phyloP scores from a whole-genome alignment of 2,329 filamentous ascomycete genomes.

The Aspergillus glaucus region DNA sequence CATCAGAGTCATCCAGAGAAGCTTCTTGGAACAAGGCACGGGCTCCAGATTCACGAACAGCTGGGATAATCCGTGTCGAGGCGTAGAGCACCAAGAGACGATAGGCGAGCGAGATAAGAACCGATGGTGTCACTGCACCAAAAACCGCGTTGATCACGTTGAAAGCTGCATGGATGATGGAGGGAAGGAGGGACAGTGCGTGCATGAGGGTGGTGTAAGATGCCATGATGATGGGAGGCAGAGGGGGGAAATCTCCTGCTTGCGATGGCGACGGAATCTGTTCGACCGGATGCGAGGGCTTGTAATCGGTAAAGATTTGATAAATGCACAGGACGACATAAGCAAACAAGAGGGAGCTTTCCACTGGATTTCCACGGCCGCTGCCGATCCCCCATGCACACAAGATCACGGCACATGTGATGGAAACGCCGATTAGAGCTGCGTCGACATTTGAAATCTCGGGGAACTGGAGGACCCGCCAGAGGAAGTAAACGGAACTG shows the following conservation, averaged over 20 bases:
- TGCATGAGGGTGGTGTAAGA: conserved; percentile 90
- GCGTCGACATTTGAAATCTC: conserved; percentile 89
- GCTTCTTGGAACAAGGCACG: conserved; percentile 77
- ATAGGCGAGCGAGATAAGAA: conserved; percentile 91
- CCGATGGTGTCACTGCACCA: conserved; percentile 89
- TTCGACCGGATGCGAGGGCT: conserved; percentile 64
- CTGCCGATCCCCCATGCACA: conserved; percentile 92
- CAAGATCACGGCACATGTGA: conserved; percentile 87
- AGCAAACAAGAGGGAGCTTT: conserved; percentile 90
- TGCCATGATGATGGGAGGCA: conserved; percentile 96
- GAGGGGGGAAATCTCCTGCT: conserved; percentile 72
- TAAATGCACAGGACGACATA: conserved; percentile 98
- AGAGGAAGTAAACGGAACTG: conserved; percentile 91
- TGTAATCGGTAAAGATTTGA: conserved; percentile 98
- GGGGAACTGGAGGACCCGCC: conserved; percentile 88
- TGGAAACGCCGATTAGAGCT: conserved; percentile 82
- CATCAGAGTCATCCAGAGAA: conserved; percentile 76
- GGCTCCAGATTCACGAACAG: conserved; percentile 79
- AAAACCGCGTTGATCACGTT: conserved; percentile 86
- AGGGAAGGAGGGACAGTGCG: conserved; percentile 73
- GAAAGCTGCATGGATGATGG: conserved; percentile 73
- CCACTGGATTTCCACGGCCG: conserved; percentile 87
- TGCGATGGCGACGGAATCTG: conserved; percentile 53
- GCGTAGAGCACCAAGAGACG: conserved; percentile 93
- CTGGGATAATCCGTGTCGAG: conserved; percentile 90